Evolutionary conservation across 306 rosid species (phyloP).

Genomic region (Rosa rugosa): DNA sequence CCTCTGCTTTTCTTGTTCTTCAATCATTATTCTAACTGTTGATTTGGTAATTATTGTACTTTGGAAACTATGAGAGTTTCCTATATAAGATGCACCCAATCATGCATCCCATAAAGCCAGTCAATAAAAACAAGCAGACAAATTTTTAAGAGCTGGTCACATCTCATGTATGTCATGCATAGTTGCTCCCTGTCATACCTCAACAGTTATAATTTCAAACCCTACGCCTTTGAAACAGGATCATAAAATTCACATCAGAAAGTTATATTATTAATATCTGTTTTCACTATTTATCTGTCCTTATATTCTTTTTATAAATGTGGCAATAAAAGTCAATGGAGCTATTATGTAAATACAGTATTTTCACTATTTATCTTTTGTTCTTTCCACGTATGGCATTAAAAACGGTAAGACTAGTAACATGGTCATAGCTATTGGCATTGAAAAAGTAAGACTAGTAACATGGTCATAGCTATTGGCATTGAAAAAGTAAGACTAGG

Average conservation of each 20-base stretch:
- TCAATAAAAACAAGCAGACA: not conserved
- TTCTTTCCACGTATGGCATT: constrained; percentile 1
- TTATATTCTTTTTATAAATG: not conserved
- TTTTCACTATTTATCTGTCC: not conserved
- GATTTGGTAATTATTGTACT: not conserved
- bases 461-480: constrained; percentile 11
- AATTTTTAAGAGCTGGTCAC: not conserved
- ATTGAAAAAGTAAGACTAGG: not conserved
- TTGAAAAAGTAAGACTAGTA: not conserved
- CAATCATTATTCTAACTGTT: not conserved
- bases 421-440: constrained; percentile 15
- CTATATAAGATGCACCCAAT: not conserved
- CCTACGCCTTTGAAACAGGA: not conserved
- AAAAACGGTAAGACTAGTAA: not conserved
- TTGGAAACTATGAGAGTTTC: not conserved
- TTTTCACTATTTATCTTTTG: not conserved
- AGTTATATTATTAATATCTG: not conserved
- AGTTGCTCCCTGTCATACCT: constrained; percentile 2
- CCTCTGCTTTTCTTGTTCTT: not conserved
- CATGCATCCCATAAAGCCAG: not conserved
- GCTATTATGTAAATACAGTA: not conserved
- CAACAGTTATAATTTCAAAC: not conserved
- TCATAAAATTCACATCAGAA: constrained; percentile 1
- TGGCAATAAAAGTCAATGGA: not conserved
- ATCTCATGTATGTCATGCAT: not conserved